Conservation (phyloP, 2,329 filamentous ascomycete genomes). For the Pyricularia sp. region DNA sequence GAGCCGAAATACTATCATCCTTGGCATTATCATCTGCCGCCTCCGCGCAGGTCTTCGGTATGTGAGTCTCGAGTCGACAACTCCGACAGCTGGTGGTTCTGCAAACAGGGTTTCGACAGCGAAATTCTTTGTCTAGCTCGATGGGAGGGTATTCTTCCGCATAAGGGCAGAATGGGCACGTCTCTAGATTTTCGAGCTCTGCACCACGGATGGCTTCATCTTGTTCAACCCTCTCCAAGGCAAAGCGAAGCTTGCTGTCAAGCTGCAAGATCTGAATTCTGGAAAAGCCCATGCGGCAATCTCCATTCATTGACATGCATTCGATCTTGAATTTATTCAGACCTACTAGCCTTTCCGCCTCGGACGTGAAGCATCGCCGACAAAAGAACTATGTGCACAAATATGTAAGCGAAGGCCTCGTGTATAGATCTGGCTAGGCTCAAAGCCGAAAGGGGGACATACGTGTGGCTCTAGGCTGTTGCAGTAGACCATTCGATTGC, state of each 20-base stretch:
- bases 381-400: conserved; percentile 53
- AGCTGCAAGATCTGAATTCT: conserved; percentile 47
- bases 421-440: not conserved
- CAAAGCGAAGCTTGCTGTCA: conserved; percentile 45
- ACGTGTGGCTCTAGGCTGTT: conserved; percentile 44
- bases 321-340: conserved; percentile 55
- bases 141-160: conserved; percentile 63
- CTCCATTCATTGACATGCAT: conserved; percentile 60
- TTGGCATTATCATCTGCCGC: conserved; percentile 36
- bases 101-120: conserved; percentile 60
- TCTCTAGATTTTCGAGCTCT: conserved; percentile 60
- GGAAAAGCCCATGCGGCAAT: conserved; percentile 53
- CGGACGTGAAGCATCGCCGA: conserved; percentile 50
- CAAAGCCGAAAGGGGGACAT: conserved; percentile 9
- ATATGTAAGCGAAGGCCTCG: not conserved
- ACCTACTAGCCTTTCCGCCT: conserved; percentile 61
- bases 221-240: conserved; percentile 63
- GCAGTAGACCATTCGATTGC: conserved; percentile 63
- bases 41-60: conserved; percentile 65
- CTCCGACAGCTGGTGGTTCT: conserved; percentile 54
- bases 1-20: conserved; percentile 42
- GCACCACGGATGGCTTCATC: conserved; percentile 60
- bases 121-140: conserved; percentile 62
- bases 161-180: conserved; percentile 76
- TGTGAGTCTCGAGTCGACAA: conserved; percentile 60